Evolutionary conservation across 2,329 filamentous ascomycete genomes (phyloP), one percentile per base, ranked within the genome.

Genomic region (Nemania diffusa): DNA sequence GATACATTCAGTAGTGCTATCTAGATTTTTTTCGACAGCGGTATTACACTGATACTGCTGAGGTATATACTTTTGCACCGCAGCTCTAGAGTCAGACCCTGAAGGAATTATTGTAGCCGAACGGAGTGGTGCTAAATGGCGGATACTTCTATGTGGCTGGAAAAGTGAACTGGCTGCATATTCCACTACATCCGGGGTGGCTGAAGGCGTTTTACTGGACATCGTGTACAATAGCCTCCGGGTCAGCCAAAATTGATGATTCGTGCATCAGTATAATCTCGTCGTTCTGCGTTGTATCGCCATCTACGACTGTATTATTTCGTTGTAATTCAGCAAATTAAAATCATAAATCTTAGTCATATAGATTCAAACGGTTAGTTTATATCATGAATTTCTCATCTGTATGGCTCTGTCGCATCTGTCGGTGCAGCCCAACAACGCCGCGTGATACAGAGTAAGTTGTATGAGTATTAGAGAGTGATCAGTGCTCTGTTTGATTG

Each of bases 181-280:
- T 44, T 48, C 32, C 51, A 44, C 42, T 29, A 37, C 8, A 22
- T 52, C 61, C 58, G 51, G n/a, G n/a, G n/a, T n/a, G n/a, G n/a
- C n/a, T n/a, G n/a, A 42, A 29, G 68, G 62, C 42, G 51, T 59
- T n/a, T 68, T 68, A 70, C 56, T 26, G 29, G 68, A 57, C 59
- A 68, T 70, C 57, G 42, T 66, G 68, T 70, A 70, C 50, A 68
- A 58, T 68, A 70, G 62, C 57, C 65, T 58, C 42, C 56, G 46
- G 46, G 48, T 58, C 46, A 26, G 62, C 46, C 32, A 63, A 13
- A 65, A 40, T 68, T 68, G 51, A 65, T 34, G 57, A 62, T 68
- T 64, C 44, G 61, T 68, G 57, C 62, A 68, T 70, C 59, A 32
- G 46, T 68, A 61, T 1, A 37, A 53, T 20, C 11, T 53, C 50